Evolutionary conservation across 805 yeast genomes (phyloP).

Genomic region (Starmerella vitae): DNA sequence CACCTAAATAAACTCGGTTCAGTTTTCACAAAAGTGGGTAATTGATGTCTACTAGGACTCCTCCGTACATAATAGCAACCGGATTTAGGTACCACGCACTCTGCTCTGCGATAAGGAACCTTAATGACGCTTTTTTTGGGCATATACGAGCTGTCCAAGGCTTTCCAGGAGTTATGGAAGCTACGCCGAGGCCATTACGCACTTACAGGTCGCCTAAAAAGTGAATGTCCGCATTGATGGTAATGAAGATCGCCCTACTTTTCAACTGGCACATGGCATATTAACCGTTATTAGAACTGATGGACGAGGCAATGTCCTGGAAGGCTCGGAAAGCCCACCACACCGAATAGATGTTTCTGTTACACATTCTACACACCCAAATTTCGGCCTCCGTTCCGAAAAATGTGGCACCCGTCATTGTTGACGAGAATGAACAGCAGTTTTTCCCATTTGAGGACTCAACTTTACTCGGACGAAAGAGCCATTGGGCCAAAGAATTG

Average conservation of each 20-base stretch:
- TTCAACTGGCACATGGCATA: conserved; percentile 50
- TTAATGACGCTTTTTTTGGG: conserved; percentile 63
- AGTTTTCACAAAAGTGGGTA: too few relatives aligned
- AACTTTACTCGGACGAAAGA: conserved; percentile 71
- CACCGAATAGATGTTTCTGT: conserved; percentile 45
- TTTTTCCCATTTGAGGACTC: conserved; percentile 25
- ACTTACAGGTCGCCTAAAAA: conserved; percentile 31
- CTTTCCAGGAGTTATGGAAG: conserved; percentile 39
- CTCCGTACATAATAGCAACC: conserved; percentile 27
- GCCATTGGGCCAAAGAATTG: conserved; percentile 30
- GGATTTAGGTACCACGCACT: conserved; percentile 36
- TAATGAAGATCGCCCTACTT: conserved; percentile 52
- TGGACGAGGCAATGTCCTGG: conserved; percentile 68
- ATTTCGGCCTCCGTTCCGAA: conserved; percentile 48
- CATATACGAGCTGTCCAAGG: conserved; percentile 52
- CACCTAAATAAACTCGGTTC: too few relatives aligned
- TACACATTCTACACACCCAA: conserved; percentile 60
- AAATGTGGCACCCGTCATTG: conserved; percentile 60
- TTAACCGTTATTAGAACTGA: conserved; percentile 39
- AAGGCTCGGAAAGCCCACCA: conserved; percentile 63
- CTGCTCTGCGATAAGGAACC: conserved; percentile 42
- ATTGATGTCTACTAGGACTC: conserved; percentile 35
- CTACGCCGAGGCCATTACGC: conserved; percentile 46
- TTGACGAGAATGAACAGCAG: conserved; percentile 37
- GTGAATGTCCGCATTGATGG: conserved; percentile 39